These are phyloP conservation scores for Penicillium sp. DNA, from an alignment of 2,329 filamentous ascomycete species.

Conservation along the genomic window DNA sequence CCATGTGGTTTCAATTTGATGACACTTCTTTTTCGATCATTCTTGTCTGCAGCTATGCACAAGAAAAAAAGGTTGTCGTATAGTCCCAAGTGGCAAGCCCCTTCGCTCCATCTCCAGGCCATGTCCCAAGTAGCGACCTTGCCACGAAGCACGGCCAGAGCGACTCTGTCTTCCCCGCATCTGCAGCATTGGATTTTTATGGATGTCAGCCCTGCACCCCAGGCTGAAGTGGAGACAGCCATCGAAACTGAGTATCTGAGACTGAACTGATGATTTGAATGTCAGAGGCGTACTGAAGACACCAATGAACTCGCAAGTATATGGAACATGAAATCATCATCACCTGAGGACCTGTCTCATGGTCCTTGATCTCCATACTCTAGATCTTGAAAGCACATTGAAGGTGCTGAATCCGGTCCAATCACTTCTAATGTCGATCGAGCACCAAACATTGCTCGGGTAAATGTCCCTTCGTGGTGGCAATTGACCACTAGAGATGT, in stretches of 20 bases:
- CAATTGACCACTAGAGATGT: not conserved
- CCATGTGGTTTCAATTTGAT: too few relatives aligned
- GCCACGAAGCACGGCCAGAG: not conserved
- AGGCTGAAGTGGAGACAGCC: not conserved
- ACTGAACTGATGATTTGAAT: too few relatives aligned
- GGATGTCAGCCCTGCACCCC: not conserved
- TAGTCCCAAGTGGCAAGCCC: not conserved
- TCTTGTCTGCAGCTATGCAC: too few relatives aligned
- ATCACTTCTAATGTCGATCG: not conserved
- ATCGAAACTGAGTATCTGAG: slow-evolving; percentile 10
- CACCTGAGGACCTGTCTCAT: too few relatives aligned
- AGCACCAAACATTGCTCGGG: not conserved
- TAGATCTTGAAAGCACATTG: slow-evolving; percentile 1
- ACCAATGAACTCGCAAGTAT: too few relatives aligned
- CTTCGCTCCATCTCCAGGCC: not conserved
- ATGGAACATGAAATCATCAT: too few relatives aligned
- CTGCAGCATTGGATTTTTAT: not conserved
- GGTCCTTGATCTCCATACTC: not conserved
- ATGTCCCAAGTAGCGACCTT: not conserved
- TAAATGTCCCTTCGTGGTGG: not conserved
- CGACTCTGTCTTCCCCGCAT: not conserved
- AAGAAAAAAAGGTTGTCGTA: too few relatives aligned
- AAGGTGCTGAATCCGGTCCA: slow-evolving; percentile 10
- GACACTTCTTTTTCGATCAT: too few relatives aligned
- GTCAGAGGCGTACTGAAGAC: too few relatives aligned